Percentiles rank a stretch among this genome's conserved stretches.
These are phyloP conservation scores for Aspergillus kassunensis DNA, from an alignment of 495 filamentous ascomycete species.

Conservation along the genomic window DNA sequence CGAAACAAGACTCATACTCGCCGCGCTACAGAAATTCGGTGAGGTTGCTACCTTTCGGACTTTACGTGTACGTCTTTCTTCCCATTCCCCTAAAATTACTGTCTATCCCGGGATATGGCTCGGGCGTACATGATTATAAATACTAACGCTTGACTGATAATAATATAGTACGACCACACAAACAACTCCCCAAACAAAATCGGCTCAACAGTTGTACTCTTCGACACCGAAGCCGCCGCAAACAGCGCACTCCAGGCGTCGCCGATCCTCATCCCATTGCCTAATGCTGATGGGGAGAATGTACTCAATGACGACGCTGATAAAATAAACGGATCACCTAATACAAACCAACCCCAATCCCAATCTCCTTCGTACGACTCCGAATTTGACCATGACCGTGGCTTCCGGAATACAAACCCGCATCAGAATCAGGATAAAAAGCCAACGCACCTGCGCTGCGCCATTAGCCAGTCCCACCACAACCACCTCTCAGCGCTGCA, in stretches of 20 bases:
- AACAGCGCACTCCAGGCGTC: constrained; percentile 31
- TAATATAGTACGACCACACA: constrained; percentile 20
- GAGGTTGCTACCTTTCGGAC: constrained; percentile 73
- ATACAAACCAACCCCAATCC: too few relatives aligned
- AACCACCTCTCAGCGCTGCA: constrained; percentile 23
- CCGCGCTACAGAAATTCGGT: constrained; percentile 69
- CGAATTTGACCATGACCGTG: too few relatives aligned
- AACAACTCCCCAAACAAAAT: constrained; percentile 8
- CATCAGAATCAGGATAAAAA: not conserved
- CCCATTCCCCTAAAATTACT: too few relatives aligned
- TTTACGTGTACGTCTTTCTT: constrained; percentile 60
- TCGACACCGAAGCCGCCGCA: constrained; percentile 33
- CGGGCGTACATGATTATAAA: too few relatives aligned
- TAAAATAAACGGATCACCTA: too few relatives aligned
- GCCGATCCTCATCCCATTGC: constrained; percentile 23
- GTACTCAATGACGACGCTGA: too few relatives aligned
- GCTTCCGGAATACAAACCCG: too few relatives aligned
- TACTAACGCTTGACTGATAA: not conserved
- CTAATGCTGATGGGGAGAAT: too few relatives aligned
- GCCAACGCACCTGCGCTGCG: constrained; percentile 19
- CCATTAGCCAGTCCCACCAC: constrained; percentile 17
- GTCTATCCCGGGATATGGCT: too few relatives aligned
- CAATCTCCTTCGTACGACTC: too few relatives aligned
- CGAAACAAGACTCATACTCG: constrained; percentile 69
- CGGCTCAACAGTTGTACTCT: constrained; percentile 28